Percentiles rank a stretch among this genome's conserved stretches.
Conservation (phyloP, 192 early-diverging fungal species). For the Entomortierella lignicola region DNA sequence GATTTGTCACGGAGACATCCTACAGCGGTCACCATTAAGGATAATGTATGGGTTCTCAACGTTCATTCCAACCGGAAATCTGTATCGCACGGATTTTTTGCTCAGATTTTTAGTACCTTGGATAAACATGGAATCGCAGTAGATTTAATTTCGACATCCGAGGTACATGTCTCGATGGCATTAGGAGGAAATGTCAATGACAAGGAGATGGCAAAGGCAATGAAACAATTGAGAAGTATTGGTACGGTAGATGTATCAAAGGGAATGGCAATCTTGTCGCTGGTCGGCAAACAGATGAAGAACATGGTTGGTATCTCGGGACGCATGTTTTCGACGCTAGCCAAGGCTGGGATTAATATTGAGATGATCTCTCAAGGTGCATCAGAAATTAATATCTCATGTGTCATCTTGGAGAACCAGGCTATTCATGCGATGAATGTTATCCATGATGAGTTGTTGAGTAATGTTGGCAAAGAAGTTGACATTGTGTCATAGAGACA, state of each 20-base stretch:
- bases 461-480: constrained; percentile 10
- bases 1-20: constrained; percentile 81
- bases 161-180: constrained; percentile 95
- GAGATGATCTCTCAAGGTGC: constrained; percentile 99
- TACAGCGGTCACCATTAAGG: constrained; percentile 98
- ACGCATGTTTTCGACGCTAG: constrained; percentile 92
- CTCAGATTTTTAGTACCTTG: constrained; percentile 90
- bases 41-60: constrained; percentile 93
- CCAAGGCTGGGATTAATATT: constrained; percentile 91
- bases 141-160: constrained; percentile 92
- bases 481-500: not conserved
- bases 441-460: constrained; percentile 84
- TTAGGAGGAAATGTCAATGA: constrained; percentile 67
- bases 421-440: constrained; percentile 81
- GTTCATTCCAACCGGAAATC: constrained; percentile 96
- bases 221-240: constrained; percentile 80
- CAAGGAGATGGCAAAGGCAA: constrained; percentile 76
- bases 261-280: constrained; percentile 93
- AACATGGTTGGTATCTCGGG: constrained; percentile 95
- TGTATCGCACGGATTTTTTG: constrained; percentile 96
- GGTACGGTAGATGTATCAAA: constrained; percentile 86
- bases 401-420: constrained; percentile 83
- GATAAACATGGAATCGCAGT: constrained; percentile 91
- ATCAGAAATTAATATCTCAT: constrained; percentile 97
- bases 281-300: constrained; percentile 96